phyloP scores from a whole-genome alignment of 2,329 filamentous ascomycete genomes.

The Coniella lustricola region DNA sequence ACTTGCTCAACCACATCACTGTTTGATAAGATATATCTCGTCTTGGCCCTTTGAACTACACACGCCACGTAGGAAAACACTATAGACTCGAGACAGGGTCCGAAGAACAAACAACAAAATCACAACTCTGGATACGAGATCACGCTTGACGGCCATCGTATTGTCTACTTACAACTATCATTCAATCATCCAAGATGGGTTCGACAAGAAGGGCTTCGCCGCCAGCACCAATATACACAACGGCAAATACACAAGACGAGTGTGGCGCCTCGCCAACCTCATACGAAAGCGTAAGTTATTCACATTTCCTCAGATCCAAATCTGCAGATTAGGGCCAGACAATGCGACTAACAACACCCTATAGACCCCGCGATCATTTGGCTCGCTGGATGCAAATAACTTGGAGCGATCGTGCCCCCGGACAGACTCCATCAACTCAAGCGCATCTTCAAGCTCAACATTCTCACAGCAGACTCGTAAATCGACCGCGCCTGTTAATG shows the following conservation, averaged over 20 bases:
- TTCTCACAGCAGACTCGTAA: constrained; percentile 10
- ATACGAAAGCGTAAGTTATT: constrained; percentile 14
- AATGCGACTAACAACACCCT: not conserved
- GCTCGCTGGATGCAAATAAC: not conserved
- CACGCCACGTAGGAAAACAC: too few species aligned
- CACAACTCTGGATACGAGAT: too few species aligned
- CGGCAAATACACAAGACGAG: not conserved
- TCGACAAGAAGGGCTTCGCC: constrained; percentile 14
- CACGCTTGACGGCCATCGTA: too few species aligned
- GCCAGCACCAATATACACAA: constrained; percentile 14
- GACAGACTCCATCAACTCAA: constrained; percentile 9
- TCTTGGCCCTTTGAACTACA: too few species aligned
- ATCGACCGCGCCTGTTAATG: constrained; percentile 28
- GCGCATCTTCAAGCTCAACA: constrained; percentile 1
- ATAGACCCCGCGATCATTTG: constrained; percentile 3
- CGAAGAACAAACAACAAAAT: too few species aligned
- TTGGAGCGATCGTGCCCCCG: not conserved
- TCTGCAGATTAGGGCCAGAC: not conserved
- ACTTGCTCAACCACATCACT: too few species aligned
- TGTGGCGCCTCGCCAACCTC: constrained; percentile 10
- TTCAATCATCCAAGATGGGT: constrained; percentile 3
- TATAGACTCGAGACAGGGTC: too few species aligned
- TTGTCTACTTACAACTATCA: too few species aligned
- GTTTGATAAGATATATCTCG: too few species aligned
- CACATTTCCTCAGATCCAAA: not conserved